A percentile compares a stretch with the other conserved stretches of the same genome.
Conservation (phyloP, 352 stramenopile genomes). For the Pythium volutum region DNA sequence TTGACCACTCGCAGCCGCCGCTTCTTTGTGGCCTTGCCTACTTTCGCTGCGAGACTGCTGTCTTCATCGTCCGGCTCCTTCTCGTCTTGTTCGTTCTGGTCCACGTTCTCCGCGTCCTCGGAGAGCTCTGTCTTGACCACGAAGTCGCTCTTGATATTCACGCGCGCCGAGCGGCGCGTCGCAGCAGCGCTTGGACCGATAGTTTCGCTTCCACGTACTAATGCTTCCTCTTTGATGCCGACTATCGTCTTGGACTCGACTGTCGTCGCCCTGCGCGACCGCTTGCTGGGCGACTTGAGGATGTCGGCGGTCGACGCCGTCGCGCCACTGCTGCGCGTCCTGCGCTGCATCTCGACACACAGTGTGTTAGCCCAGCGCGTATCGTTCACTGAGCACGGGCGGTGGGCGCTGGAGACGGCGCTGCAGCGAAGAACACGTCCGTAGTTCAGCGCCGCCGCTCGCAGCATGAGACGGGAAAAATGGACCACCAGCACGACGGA, state of each 20-base stretch:
- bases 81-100: neutral
- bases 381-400: neutral
- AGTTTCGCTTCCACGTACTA: neutral
- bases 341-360: slow-evolving; percentile 30
- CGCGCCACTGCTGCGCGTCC: slow-evolving; percentile 23
- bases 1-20: slow-evolving; percentile 11
- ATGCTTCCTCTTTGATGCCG: slow-evolving; percentile 19
- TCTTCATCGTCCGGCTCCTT: slow-evolving; percentile 18
- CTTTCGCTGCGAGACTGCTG: slow-evolving; percentile 12
- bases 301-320: slow-evolving; percentile 12
- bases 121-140: slow-evolving; percentile 20
- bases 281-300: slow-evolving; percentile 2
- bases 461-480: slow-evolving; percentile 8
- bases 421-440: slow-evolving; percentile 19
- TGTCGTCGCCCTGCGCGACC: neutral
- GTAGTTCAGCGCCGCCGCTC: slow-evolving; percentile 11
- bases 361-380: neutral
- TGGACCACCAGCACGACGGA: slow-evolving; percentile 21
- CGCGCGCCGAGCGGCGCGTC: slow-evolving; percentile 3
- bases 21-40: slow-evolving; percentile 14
- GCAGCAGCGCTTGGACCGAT: neutral
- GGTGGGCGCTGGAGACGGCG: neutral
- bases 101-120: slow-evolving; percentile 15
- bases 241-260: neutral
- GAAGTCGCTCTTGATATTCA: slow-evolving; percentile 17